Base-by-base conservation (phyloP, 1,139 yeast genomes). In the Zygotorulaspora mrakii region DNA sequence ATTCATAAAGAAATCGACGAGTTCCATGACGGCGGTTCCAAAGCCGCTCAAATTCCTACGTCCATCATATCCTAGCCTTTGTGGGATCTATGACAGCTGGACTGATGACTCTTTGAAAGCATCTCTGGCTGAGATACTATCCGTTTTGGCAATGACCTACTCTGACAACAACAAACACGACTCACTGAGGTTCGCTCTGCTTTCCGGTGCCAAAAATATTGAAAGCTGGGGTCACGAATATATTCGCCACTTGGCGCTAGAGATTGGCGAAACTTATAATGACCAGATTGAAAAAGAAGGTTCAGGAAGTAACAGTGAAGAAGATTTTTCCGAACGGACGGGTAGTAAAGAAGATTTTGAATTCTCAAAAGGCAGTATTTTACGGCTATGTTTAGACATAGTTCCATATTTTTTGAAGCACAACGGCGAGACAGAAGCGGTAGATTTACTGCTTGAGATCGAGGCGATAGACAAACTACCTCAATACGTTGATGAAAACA, bases 11-110 rank as follows among this genome's bases (percentile, higher is more conserved):
- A 94, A 94, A 38, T 85, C 97, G 11, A 91, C 98, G 3, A 86
- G 96, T 23, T 88, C 97, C 6, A 91, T 91, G 96, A 94, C 98
- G 2, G 99, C 99, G 1, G 98, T 94, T 33, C 99, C 99, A 33
- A 94, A 91, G 64, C 98, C 99, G 10, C 76, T 91, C 67, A 94
- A 94, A 69, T 94, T 94, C 62, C 73, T 94, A 53, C 79, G 96
- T 57, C 95, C 97, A 11, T 87, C 80, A 55, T 91, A 82, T 61
- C 82, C 82, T 13, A 61, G 72, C 21, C 71, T 91, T 57, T 76
- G 78, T 32, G 74, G 70, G 39, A 66, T 84, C 29, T 85, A 83
- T 61, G 80, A 77, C 33, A 67, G 71, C 24, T 88, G 96, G 96
- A 67, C 70, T 4, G 66, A 66, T 39, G 50, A 52, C 8, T 44